Base-by-base conservation (phyloP, 768 basidiomycete genomes). In the Boletus barrowsii region DNA sequence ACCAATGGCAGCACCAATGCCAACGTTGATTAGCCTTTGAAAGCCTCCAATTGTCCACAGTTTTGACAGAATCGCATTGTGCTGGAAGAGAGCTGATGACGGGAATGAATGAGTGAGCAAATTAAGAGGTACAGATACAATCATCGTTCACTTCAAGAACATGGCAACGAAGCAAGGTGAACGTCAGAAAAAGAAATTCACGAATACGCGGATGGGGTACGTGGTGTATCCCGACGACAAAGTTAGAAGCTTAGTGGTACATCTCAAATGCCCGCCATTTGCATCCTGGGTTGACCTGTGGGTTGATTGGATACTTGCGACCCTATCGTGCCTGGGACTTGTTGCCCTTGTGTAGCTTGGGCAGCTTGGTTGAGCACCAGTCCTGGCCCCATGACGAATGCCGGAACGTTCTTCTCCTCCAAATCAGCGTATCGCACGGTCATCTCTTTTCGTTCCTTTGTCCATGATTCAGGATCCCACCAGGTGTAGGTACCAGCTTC, bases 401-500 rank as follows among this genome's bases (percentile, higher is more conserved):
- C 84, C 4, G 87, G 83, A 11, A 73, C 68, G 37, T 75, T 82
- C 77, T 87, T 87, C 73, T 88, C 88, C 72, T 88, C 86, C 63
- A 89, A 73, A 65, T 89, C 88, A 50, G 81, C 69, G 62, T 88
- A 89, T 56, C 87, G 72, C 45, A 90, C 87, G 15, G 81, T 83
- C 81, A 87, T 83, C 66, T 88, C 84, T 72, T 87, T 88, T 65
- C 86, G 79, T 63, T 86, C 83, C 73, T 90, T 88, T 54, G 78
- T 75, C 86, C 86, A 87, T 68, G 81, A 83, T 56, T 90, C 87
- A 10, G 86, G 83, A 63, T 92, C 89, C 88, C 93, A 95, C 76
- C 84, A 89, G 46, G 92, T 90, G 75, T 95, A 96, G 49, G 86
- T 83, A 26, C 94, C 93, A 60, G 88, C 83, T 71, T 97, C 91